Evolutionary conservation across 2,329 filamentous ascomycete genomes (phyloP).

Genomic region (Helicocarpus griseus): DNA sequence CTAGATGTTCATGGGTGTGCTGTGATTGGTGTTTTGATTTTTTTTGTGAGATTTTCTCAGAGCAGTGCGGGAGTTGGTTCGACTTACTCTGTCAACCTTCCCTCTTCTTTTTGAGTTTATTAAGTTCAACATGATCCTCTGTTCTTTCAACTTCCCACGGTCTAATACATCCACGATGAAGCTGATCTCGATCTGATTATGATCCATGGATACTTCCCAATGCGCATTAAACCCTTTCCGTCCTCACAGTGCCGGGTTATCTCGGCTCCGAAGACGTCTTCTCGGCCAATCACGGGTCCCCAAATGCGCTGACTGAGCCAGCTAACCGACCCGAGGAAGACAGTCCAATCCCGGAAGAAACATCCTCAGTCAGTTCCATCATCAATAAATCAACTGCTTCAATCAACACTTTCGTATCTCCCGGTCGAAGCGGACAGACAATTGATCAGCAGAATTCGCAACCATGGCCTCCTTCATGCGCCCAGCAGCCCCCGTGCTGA

Average conservation of each 20-base stretch:
- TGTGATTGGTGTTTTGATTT: too few species aligned
- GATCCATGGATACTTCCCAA: too few species aligned
- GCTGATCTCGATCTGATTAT: too few species aligned
- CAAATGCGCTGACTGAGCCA: conserved; percentile 11
- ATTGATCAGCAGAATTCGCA: not conserved
- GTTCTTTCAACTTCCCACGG: too few species aligned
- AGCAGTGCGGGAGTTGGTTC: too few species aligned
- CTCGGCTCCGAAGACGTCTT: conserved; percentile 6
- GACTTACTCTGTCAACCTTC: too few species aligned
- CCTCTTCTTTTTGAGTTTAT: too few species aligned
- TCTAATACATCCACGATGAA: too few species aligned
- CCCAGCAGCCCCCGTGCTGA: conserved; percentile 25
- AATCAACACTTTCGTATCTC: not conserved
- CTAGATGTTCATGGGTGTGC: too few species aligned
- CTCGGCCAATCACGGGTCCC: conserved; percentile 10
- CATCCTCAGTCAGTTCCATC: too few species aligned
- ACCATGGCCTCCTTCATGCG: conserved; percentile 34
- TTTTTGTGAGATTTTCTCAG: too few species aligned
- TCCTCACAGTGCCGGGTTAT: conserved; percentile 10
- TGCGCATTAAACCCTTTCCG: not conserved
- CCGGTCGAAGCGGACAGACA: not conserved
- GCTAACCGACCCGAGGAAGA: conserved; percentile 1
- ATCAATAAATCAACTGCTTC: not conserved
- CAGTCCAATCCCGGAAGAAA: conserved; percentile 3
- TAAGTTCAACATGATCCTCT: too few species aligned